A percentile compares a stretch with the other conserved stretches of the same genome.
Evolutionary conservation across 2,329 filamentous ascomycete species (phyloP).

Genomic region (Colletotrichum brevisporum): DNA sequence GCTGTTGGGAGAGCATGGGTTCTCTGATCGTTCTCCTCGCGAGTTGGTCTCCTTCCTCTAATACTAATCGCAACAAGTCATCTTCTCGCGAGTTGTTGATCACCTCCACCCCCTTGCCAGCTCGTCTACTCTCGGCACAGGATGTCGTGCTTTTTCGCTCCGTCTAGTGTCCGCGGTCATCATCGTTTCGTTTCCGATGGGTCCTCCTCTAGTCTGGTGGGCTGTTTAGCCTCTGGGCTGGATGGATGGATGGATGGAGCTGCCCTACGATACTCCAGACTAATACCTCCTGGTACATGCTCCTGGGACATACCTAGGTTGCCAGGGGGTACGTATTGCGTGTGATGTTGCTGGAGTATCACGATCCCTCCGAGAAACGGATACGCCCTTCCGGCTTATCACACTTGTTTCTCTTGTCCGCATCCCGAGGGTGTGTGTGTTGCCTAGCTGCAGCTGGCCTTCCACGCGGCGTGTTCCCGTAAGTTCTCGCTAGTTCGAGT

Average conservation of each 20-base stretch:
- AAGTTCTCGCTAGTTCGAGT: neutral
- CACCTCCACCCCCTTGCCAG: slow-evolving; percentile 16
- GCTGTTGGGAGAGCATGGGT: slow-evolving; percentile 33
- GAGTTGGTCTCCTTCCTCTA: neutral
- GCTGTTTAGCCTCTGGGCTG: slow-evolving; percentile 4
- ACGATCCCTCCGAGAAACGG: slow-evolving; percentile 2
- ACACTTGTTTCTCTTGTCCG: neutral
- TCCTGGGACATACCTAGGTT: neutral
- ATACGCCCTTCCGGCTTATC: neutral
- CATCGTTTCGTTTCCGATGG: neutral
- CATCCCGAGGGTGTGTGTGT: neutral
- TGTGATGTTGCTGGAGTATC: neutral
- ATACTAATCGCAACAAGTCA: neutral
- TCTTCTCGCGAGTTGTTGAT: slow-evolving; percentile 12
- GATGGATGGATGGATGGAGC: slow-evolving; percentile 1
- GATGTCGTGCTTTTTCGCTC: slow-evolving; percentile 36
- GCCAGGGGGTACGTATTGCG: no score
- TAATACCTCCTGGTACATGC: neutral
- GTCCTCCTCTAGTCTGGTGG: neutral
- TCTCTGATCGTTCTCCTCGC: neutral
- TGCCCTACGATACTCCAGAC: neutral
- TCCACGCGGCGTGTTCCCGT: slow-evolving; percentile 2
- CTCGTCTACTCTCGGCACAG: slow-evolving; percentile 13
- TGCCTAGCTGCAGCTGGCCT: slow-evolving; percentile 19
- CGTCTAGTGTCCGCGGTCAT: slow-evolving; percentile 1